Conservation (phyloP, 768 basidiomycete genomes). For the Kwoniella newhampshirensis region DNA sequence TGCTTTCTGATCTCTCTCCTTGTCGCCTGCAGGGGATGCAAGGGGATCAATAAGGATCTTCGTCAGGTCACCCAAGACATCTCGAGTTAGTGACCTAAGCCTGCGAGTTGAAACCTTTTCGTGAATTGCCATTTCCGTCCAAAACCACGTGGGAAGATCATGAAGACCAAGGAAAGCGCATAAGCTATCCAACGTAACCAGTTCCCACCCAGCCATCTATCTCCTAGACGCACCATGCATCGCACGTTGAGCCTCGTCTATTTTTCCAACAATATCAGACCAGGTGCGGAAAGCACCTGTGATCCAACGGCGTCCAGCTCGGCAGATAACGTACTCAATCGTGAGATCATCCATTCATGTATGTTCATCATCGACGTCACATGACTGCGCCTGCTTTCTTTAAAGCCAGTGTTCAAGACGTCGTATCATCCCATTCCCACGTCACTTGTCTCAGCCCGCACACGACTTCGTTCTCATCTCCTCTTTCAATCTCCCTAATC, state of each 20-base stretch:
- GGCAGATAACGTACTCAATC: too few species aligned
- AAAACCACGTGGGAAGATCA: not conserved
- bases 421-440: not conserved
- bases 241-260: too few species aligned
- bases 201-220: too few species aligned
- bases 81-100: not conserved
- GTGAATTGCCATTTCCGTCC: not conserved
- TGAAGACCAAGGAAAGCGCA: not conserved
- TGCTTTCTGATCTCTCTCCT: too few species aligned
- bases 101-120: not conserved
- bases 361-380: not conserved
- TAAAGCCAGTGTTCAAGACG: not conserved
- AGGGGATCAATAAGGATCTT: too few species aligned
- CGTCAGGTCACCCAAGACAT: slow-evolving; percentile 4
- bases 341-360: not conserved
- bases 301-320: too few species aligned
- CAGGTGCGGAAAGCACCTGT: too few species aligned
- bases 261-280: too few species aligned
- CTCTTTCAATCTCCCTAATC: slow-evolving; percentile 56
- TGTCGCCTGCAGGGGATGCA: too few species aligned
- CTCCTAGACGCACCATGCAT: too few species aligned
- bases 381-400: not conserved
- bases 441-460: not conserved
- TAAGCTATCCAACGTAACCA: too few species aligned
- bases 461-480: not conserved